These are phyloP conservation scores for Sanghuangporus sanghuang DNA, from an alignment of 1,284 basidiomycete species.

Conservation along the genomic window DNA sequence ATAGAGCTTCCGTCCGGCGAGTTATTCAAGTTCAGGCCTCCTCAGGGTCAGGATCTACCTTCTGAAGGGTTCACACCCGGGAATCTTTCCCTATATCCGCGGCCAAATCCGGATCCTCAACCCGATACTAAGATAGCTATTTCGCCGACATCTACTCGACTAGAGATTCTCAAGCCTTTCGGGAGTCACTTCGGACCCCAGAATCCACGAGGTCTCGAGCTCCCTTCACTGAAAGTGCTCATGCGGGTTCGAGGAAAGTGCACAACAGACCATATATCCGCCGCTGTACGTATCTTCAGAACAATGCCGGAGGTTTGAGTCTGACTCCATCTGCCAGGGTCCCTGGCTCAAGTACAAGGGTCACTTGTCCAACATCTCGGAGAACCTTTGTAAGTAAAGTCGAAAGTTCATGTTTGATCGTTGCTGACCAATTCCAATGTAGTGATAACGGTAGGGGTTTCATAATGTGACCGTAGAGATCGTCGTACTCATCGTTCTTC, in stretches of 20 bases:
- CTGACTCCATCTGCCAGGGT: conserved; percentile 45
- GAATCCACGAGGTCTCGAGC: conserved; percentile 62
- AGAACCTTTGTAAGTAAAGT: conserved; percentile 78
- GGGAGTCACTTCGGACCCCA: conserved; percentile 63
- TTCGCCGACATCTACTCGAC: conserved; percentile 72
- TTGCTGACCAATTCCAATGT: conserved; percentile 35
- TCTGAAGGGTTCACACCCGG: conserved; percentile 79
- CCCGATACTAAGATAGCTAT: conserved; percentile 82
- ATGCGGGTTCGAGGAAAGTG: conserved; percentile 96
- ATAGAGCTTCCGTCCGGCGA: conserved; percentile 72
- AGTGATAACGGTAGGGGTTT: conserved; percentile 50
- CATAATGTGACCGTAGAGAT: not conserved
- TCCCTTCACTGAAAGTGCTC: conserved; percentile 78
- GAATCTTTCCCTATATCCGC: conserved; percentile 76
- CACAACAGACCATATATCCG: conserved; percentile 97
- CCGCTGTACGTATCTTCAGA: conserved; percentile 55
- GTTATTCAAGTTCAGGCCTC: conserved; percentile 84
- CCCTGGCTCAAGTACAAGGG: conserved; percentile 99
- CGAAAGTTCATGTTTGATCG: conserved; percentile 19
- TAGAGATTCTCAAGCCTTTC: conserved; percentile 90
- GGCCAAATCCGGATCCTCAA: conserved; percentile 68
- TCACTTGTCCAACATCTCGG: conserved; percentile 93
- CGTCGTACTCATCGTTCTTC: not conserved
- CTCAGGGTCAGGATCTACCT: conserved; percentile 83
- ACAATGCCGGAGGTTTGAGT: not conserved